Base-by-base conservation (phyloP, 139 green algal species). In the Penium margaritaceum region DNA sequence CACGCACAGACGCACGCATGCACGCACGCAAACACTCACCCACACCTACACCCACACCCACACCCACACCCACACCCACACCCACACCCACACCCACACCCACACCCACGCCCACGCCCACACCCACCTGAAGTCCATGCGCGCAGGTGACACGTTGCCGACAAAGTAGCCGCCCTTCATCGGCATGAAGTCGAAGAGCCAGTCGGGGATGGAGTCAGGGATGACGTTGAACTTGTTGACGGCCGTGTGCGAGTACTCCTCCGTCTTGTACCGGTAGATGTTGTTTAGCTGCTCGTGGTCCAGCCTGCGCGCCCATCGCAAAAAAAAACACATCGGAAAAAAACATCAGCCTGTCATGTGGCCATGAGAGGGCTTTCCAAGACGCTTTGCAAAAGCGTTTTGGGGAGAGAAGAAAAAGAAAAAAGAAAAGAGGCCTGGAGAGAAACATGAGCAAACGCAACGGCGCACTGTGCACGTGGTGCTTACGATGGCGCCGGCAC, bases 61-160 rank as follows among this genome's bases (percentile, higher is more conserved):
- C n/a, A n/a, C n/a, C n/a, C n/a, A n/a, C n/a, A n/a, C n/a, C n/a
- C n/a, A n/a, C n/a, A n/a, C n/a, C n/a, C n/a, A n/a, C n/a, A n/a
- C n/a, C n/a, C n/a, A n/a, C n/a, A n/a, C n/a, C n/a, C n/a, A n/a
- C n/a, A n/a, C n/a, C n/a, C n/a, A n/a, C n/a, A n/a, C n/a, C n/a
- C n/a, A n/a, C n/a, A n/a, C n/a, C n/a, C n/a, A n/a, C n/a, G n/a
- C n/a, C n/a, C n/a, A n/a, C n/a, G n/a, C n/a, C n/a, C n/a, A n/a
- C n/a, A n/a, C n/a, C n/a, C n/a, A 77, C 72, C 74, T 69, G 67
- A 81, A 81, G 36, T 81, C 74, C 66, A 81, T 70, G 41, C 74
- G 66, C 21, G 74, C 74, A 72, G 74, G 74, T 3, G 30, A 37
- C 9, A 81, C 67, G 35, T 81, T 81, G 29, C 74, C 74, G 67